Base-by-base conservation (phyloP, 148 eudicot species). In the Euryodendron excelsum region DNA sequence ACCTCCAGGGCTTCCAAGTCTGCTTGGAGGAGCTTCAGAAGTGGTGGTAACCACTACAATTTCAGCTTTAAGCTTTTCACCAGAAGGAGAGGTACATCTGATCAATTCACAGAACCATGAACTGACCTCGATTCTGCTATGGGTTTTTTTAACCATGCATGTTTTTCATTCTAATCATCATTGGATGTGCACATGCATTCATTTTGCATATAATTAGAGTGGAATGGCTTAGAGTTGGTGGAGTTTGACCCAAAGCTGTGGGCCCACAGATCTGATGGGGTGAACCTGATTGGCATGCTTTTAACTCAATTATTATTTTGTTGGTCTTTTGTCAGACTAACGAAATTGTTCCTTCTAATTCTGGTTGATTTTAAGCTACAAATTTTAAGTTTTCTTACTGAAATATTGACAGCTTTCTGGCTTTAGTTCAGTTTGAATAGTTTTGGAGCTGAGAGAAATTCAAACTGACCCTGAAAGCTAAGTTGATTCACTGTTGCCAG, bases 41-140 rank as follows among this genome's bases (percentile, higher is more conserved):
- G 78, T 50, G 60, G 76, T 83, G 28, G 72, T 84, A 34, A 85
- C 82, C 56, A 84, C 92, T 73, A 93, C 93, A 74, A 90, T 96
- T 75, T 93, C 99, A 73, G 90, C 94, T 61, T 73, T 96, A 82
- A 90, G 91, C 78, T 96, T 96, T 87, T 90, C 99, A 78, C 98
- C 94, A 55, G 99, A 91, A 83, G 98, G 94, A 84, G 99, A 96
- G 98, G 99, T 96, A 87, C 55, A 66, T 78, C 50, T 66, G 23
- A 28, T 71, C 62, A 47, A 25, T 74, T 33, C 17, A 21, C 7
- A 50, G 47, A 72, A 14, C 14, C 20, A 20, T 73, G 53, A 55
- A 33, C 17, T 62, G n/a, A n/a, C n/a, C n/a, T n/a, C n/a, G n/a
- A n/a, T n/a, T n/a, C n/a, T n/a, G n/a, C n/a, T n/a, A n/a, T n/a